Base-by-base conservation (phyloP, 805 yeast species). In the Wickerhamomyces bisporus region DNA sequence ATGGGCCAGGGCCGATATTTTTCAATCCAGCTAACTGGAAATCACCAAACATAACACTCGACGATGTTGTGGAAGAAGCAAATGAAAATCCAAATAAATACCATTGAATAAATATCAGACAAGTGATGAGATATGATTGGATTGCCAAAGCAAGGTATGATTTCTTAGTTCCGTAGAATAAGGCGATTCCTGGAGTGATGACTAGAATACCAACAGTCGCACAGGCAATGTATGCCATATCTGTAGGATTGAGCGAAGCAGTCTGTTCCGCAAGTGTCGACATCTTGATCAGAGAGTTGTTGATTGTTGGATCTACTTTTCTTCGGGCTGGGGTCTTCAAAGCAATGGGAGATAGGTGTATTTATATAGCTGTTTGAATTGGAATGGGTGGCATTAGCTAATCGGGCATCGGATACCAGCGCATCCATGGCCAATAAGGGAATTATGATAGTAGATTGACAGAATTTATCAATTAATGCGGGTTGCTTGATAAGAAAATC, bases 51-150 rank as follows among this genome's bases (percentile, higher is more conserved):
- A 81, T 77, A 57, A 86, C 86, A 29, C 81, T 66, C 0, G 57
- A 26, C 1, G 95, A 86, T 0, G 84, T 73, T 16, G 71, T 56
- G 0, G 93, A 80, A 52, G 88, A 86, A 5, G 97, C 93, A 28
- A 91, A 65, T 1, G 96, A 86, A 60, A 86, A 89, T 6, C 96
- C 97, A 94, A 97, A 89, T 55, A 91, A 83, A 60, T 86, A 91
- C 98, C 98, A 91, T 57, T 87, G 95, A 55, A 87, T 76, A 32
- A 77, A 70, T 9, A 83, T 84, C 6, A 86, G 71, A 47, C 81
- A 73, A 3, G 86, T 80, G 10, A 86, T 72, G 67, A 81, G 68
- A 33, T 86, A 64, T n/a, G 79, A 77, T 25, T 81, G 80, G 77
- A 93, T 81, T 23, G 86, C 76, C 74, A 87, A 74, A 11, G 91